phyloP scores from a whole-genome alignment of 257 asterid genomes.

The Nyctanthes arbortristis region DNA sequence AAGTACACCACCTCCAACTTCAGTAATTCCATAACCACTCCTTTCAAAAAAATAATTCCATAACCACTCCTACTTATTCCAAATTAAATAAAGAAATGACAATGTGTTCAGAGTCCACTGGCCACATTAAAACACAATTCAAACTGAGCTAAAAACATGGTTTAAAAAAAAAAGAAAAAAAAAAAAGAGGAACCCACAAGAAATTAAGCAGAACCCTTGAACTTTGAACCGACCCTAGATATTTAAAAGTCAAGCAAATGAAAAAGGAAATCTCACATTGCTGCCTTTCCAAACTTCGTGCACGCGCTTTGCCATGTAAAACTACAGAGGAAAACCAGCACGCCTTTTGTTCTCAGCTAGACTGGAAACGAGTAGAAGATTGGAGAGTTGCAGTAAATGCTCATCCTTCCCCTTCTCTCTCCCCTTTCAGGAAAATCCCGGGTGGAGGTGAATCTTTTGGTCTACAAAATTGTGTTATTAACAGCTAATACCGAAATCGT shows the following conservation, averaged over 20 bases:
- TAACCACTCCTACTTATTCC: slow-evolving; percentile 12
- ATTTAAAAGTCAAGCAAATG: slow-evolving; percentile 9
- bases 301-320: slow-evolving; percentile 88
- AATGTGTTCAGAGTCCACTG: no score
- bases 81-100: slow-evolving; percentile 9
- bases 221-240: slow-evolving; percentile 18
- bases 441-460: slow-evolving; percentile 15
- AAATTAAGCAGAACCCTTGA: slow-evolving; percentile 23
- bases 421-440: neutral
- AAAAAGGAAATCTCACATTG: slow-evolving; percentile 68
- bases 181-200: slow-evolving; percentile 14
- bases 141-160: slow-evolving; percentile 21
- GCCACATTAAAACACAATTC: slow-evolving; percentile 21
- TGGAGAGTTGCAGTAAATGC: slow-evolving; percentile 46
- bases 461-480: neutral
- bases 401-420: no score
- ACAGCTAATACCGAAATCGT: neutral
- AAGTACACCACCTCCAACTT: slow-evolving; percentile 7
- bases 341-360: slow-evolving; percentile 33
- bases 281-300: slow-evolving; percentile 94
- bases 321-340: slow-evolving; percentile 22
- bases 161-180: no score
- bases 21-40: no score
- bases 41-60: no score
- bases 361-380: slow-evolving; percentile 62